Evolutionary conservation across 768 basidiomycete genomes (phyloP).

Genomic region (Asterophora parasitica): DNA sequence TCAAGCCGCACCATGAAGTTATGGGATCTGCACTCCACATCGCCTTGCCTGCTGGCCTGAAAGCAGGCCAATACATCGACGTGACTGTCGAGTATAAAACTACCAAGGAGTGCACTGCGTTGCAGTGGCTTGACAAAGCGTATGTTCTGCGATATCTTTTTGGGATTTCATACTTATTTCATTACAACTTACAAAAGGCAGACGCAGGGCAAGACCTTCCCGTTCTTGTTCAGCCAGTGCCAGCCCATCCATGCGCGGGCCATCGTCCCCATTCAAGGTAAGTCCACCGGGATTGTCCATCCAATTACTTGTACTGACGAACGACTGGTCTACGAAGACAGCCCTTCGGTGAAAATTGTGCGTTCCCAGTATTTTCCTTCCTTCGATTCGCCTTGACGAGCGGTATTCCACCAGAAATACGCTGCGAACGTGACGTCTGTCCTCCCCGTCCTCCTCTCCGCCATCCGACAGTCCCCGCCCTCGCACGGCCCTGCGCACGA

Average conservation of each 20-base stretch:
- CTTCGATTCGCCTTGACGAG: neutral
- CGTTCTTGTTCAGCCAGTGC: conserved; percentile 89
- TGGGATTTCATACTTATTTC: neutral
- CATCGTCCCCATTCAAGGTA: conserved; percentile 76
- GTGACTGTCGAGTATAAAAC: conserved; percentile 68
- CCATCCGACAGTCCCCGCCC: conserved; percentile 73
- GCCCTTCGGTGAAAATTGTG: conserved; percentile 81
- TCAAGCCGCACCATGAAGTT: conserved; percentile 57
- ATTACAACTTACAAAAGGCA: conserved; percentile 39
- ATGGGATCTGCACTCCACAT: conserved; percentile 78
- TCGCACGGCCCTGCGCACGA: conserved; percentile 64
- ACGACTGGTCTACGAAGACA: conserved; percentile 44
- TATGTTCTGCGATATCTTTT: conserved; percentile 25
- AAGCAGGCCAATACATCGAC: conserved; percentile 41
- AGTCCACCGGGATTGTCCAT: neutral
- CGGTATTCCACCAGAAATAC: conserved; percentile 59
- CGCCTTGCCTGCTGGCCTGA: conserved; percentile 39
- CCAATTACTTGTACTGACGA: neutral
- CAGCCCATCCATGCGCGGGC: conserved; percentile 88
- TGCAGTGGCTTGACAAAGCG: conserved; percentile 88
- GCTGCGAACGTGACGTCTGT: conserved; percentile 69
- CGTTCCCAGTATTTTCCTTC: conserved; percentile 12
- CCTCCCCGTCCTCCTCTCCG: conserved; percentile 86
- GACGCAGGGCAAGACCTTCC: conserved; percentile 80
- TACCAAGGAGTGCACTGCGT: conserved; percentile 65